Conservation (phyloP, 2,329 filamentous ascomycete genomes). For the Orbilia oligospora region DNA sequence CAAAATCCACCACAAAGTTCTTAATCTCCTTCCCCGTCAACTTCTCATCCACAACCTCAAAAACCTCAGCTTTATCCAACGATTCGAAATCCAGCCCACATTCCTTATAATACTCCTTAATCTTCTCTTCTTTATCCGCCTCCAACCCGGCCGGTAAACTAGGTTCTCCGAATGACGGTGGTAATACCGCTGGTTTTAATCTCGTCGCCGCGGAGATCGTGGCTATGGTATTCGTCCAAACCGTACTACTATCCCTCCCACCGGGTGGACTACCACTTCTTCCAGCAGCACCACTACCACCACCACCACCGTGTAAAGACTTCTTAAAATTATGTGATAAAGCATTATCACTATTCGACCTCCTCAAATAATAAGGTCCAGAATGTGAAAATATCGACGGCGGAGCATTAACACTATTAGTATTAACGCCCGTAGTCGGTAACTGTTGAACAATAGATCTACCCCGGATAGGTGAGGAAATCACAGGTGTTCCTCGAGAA, state of each 20-base stretch:
- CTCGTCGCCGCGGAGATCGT: slow-evolving; percentile 41
- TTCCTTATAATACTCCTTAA: slow-evolving; percentile 54
- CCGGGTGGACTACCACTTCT: neutral
- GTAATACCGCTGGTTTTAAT: slow-evolving; percentile 47
- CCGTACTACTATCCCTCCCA: neutral
- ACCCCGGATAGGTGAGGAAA: slow-evolving; percentile 21
- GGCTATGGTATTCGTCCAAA: slow-evolving; percentile 36
- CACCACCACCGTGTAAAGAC: no score
- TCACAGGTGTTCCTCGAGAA: slow-evolving; percentile 39
- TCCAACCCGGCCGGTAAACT: slow-evolving; percentile 35
- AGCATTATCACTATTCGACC: slow-evolving; percentile 50
- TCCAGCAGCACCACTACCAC: no score
- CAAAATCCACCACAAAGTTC: slow-evolving; percentile 60
- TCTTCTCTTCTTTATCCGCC: slow-evolving; percentile 40
- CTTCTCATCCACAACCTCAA: slow-evolving; percentile 53
- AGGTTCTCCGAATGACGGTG: slow-evolving; percentile 45
- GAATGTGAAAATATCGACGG: slow-evolving; percentile 56
- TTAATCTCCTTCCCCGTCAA: slow-evolving; percentile 47
- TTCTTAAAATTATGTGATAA: slow-evolving; percentile 51
- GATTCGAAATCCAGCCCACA: slow-evolving; percentile 50
- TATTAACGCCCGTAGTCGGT: no score
- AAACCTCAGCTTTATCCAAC: slow-evolving; percentile 44
- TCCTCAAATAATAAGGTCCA: slow-evolving; percentile 48
- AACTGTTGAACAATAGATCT: slow-evolving; percentile 28
- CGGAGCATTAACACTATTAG: no score